Evolutionary conservation across 805 yeast genomes (phyloP), one percentile per base, ranked within the genome.

Genomic region (Starmerella etchellsii): DNA sequence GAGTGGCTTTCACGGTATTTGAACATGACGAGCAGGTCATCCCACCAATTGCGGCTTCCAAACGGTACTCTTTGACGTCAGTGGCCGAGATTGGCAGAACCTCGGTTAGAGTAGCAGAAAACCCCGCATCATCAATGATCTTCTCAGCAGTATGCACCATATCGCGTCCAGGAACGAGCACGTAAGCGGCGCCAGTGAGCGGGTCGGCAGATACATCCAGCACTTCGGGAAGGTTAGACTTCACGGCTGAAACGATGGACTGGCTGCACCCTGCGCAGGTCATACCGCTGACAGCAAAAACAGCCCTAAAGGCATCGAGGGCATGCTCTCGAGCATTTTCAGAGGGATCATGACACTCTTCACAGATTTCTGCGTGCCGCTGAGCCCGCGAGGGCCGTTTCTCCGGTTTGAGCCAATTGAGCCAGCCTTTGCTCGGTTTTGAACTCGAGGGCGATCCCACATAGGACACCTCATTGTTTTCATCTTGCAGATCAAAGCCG

Each of bases 21-120:
- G 74, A 74, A 57, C 91, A 78, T 0, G 83, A 73, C 7, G 81
- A 75, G 59, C 88, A 81, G 0, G 84, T 74, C 57, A 80, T 78
- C 3, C 87, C 88, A 10, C 78, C 81, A 33, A 81, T 73, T 0
- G 74, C 60, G 1, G 83, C 84, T 10, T 67, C 62, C 8, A 77
- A 70, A 49, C 68, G 69, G 49, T 63, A 70, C 21, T 58, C 43
- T 25, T 34, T 31, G 20, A 47, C 41, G 21, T 14, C 33, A 3
- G 51, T 38, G 26, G 70, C 61, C 25, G 67, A 67, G 3, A 76
- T 68, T 1, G 83, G 85, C 19, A 76, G 54, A 8, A 78, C 62
- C 48, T 78, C 83, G 6, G 74, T 54, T 13, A 78, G 59, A 16
- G 64, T 68, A 31, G 76, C 70, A 7, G 67, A 68, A 49, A 65